Conservation (phyloP, 257 asterid species). For the Solanum gandarillasii region DNA sequence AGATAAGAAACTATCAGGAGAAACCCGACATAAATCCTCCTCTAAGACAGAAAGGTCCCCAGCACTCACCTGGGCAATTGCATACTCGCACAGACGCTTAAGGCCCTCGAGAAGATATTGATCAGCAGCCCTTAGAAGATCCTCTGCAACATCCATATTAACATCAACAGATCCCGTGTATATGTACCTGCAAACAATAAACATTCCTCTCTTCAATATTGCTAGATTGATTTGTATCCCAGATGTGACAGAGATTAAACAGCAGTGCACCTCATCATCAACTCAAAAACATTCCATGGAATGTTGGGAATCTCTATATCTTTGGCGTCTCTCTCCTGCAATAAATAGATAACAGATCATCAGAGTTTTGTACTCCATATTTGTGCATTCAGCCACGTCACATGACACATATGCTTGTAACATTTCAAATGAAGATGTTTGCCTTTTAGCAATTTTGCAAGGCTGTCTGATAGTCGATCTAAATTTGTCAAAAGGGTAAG, state of each 20-base stretch:
- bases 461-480: not conserved
- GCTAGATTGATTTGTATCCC: not conserved
- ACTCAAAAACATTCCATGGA: constrained; percentile 92
- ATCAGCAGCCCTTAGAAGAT: constrained; percentile 68
- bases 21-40: not conserved
- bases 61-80: constrained; percentile 61
- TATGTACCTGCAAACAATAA: constrained; percentile 38
- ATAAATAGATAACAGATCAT: not conserved
- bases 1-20: constrained; percentile 16
- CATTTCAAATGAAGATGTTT: not conserved
- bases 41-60: not conserved
- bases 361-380: not conserved
- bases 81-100: constrained; percentile 58
- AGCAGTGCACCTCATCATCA: constrained; percentile 85
- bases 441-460: not conserved
- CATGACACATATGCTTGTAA: not conserved
- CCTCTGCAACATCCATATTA: constrained; percentile 53
- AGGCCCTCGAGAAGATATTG: constrained; percentile 73
- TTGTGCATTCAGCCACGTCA: not conserved
- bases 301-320: constrained; percentile 95
- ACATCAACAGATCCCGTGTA: constrained; percentile 71
- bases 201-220: not conserved
- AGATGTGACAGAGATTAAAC: not conserved
- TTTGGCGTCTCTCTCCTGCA: constrained; percentile 97
- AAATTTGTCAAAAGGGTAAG: not conserved